Base-by-base conservation (phyloP, 495 filamentous ascomycete genomes). In the Trichoderma gamsii region DNA sequence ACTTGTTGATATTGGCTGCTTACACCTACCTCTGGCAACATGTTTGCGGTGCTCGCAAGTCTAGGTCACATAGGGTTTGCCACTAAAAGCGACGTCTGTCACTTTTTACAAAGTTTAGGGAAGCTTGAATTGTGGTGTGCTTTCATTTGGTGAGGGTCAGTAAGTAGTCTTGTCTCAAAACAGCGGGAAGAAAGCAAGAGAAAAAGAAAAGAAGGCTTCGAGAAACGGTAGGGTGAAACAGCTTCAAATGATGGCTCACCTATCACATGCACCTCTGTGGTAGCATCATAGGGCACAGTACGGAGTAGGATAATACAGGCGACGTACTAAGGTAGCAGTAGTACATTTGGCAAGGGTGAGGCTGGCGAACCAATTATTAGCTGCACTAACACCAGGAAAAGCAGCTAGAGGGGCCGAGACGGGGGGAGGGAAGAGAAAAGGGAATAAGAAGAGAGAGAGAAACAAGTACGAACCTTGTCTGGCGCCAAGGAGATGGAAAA, bases 171-270 rank as follows among this genome's bases (percentile, higher is more conserved):
- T 29, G 23, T 21, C 56, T 11, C 23, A 61, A 35, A 61, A 13
- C 11, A 32, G 56, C 25, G 13, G 56, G 9, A 12, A 21, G 51
- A 25, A 61, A 52, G 35, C 35, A 38, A 38, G 35, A 32, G 27
- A 61, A 25, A 8, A 61, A n/a, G n/a, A 61, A 61, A 61, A 61
- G 56, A 61, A 61, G 27, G 27, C 56, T 61, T 61, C 56, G 56
- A 61, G 56, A 61, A 61, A 61, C 56, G 56, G 23, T 25, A 23
- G 25, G 12, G 23, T 61, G 56, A 27, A 13, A 61, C 56, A 13
- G 25, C 12, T 15, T 18, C 25, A 61, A 12, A 11, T 32, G 23
- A 27, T 61, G 23, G 56, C 56, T 61, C 56, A 61, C 56, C 56
- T 61, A 18, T 61, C 23, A 13, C 16, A 61, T 61, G n/a, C 16